Conservation (phyloP, 2,329 filamentous ascomycete genomes). For the Fusarium robinianum region DNA sequence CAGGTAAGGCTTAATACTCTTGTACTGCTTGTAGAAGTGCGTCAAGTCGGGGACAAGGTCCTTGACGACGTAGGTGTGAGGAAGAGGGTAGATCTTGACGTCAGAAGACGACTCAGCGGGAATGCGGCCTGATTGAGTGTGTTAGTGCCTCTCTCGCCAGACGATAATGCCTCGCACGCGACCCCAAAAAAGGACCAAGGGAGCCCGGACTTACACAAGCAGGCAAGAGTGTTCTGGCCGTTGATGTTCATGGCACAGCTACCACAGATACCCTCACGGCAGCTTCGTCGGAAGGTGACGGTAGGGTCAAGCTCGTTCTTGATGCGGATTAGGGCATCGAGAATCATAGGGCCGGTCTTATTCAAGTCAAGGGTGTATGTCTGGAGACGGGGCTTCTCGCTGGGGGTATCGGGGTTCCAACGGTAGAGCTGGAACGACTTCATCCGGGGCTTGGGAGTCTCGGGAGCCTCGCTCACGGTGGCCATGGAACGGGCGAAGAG, state of each 20-base stretch:
- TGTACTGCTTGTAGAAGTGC: constrained; percentile 99
- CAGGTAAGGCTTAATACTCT: constrained; percentile 98
- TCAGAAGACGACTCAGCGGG: constrained; percentile 80
- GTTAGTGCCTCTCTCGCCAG: constrained; percentile 22
- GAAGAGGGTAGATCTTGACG: constrained; percentile 94
- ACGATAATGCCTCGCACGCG: constrained; percentile 36
- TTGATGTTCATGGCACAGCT: constrained; percentile 99
- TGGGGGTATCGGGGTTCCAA: constrained; percentile 94
- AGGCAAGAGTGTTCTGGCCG: constrained; percentile 96
- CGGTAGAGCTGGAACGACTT: constrained; percentile 99
- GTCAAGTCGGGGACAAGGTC: constrained; percentile 97
- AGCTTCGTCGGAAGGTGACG: constrained; percentile 92
- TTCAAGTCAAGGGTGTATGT: constrained; percentile 93
- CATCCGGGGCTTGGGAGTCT: constrained; percentile 67
- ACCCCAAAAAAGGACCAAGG: constrained; percentile 9
- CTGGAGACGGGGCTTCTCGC: constrained; percentile 94
- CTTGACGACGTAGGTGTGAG: constrained; percentile 99
- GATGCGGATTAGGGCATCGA: constrained; percentile 95
- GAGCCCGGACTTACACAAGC: constrained; percentile 79
- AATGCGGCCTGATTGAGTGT: constrained; percentile 73
- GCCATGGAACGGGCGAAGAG: constrained; percentile 59
- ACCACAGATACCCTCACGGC: constrained; percentile 97
- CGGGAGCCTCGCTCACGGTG: constrained; percentile 61
- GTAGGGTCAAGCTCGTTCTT: constrained; percentile 99
- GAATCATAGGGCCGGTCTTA: constrained; percentile 98